These are phyloP conservation scores for Ophryocystis elektroscirrha DNA, from an alignment of 169 alveolate species.

Conservation along the genomic window DNA sequence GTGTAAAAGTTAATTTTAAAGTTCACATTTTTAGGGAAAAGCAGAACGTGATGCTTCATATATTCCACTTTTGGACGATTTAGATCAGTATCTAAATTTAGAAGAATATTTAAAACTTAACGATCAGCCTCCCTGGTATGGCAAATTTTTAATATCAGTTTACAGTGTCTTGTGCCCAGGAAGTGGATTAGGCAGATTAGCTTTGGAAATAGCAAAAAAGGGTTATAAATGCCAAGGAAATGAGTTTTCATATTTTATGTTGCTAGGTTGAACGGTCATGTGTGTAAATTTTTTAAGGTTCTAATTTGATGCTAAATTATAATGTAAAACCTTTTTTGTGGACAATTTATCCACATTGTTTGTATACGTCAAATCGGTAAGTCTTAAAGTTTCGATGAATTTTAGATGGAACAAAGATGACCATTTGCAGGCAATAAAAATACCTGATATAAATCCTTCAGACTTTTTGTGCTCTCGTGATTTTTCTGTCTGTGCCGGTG, in stretches of 20 bases:
- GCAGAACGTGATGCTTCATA: conserved; percentile 73
- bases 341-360: conserved; percentile 47
- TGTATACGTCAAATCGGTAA: conserved; percentile 36
- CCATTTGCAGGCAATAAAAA: conserved; percentile 43
- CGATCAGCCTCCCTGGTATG: background rate
- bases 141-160: conserved; percentile 24
- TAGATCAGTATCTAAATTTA: conserved; percentile 46
- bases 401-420: conserved; percentile 52
- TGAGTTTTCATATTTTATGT: conserved; percentile 86
- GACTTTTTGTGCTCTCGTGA: conserved; percentile 38
- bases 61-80: conserved; percentile 64
- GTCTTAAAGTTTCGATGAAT: background rate
- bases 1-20: no score
- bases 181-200: conserved; percentile 84
- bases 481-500: conserved; percentile 89
- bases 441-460: conserved; percentile 77
- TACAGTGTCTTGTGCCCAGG: conserved; percentile 74
- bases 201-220: conserved; percentile 71
- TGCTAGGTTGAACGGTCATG: conserved; percentile 35
- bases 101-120: background rate
- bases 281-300: background rate
- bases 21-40: no score
- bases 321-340: conserved; percentile 26
- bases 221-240: conserved; percentile 94
- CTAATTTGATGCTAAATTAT: conserved; percentile 48